Base-by-base conservation (phyloP, 2,329 filamentous ascomycete genomes). In the Amylocarpus encephaloides region DNA sequence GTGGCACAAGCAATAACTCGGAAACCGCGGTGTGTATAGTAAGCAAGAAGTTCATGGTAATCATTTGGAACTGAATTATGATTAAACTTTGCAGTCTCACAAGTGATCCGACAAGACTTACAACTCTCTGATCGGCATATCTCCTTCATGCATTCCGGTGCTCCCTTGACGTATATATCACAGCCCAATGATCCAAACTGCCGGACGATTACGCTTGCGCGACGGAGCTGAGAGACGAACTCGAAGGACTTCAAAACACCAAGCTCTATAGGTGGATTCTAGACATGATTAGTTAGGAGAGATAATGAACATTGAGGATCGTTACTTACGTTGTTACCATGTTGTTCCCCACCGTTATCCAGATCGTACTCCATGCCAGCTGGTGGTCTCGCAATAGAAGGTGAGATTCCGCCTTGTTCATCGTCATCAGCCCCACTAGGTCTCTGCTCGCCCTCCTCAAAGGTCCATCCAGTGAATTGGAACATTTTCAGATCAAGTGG, bases 401-500 rank as follows among this genome's bases (percentile, higher is more conserved):
- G 93, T 1, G 86, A 84, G 34, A 96, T 76, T 6, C 84, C 83
- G 3, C 78, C 75, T 61, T 85, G 84, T 51, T 91, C 86, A 42
- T 92, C 88, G 16, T 88, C 84, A 44, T 86, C 82, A 38, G 75
- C 76, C 46, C 80, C 80, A 26, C 76, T 78, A 19, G 75, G 70
- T 46, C 77, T 77, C 59, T 91, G 83, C 41, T 83, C 83, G 2
- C 90, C 89, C 71, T 98, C 93, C 66, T 95, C 87, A 60, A 88
- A 98, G 3, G 81, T 79, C 93, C 93, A 98, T 5, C 80, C 79
- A 0, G 93, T 97, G 60, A 95, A 98, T 57, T 95, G 85, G 65
- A 98, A 98, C 93, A 98, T 98, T 66, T 97, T 97, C 50, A 96
- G 76, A 66, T 98, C 93, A 1, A 98, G 74, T 4, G 94, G 93